Base-by-base conservation (phyloP, 768 basidiomycete genomes). In the Tulasnella sp. region DNA sequence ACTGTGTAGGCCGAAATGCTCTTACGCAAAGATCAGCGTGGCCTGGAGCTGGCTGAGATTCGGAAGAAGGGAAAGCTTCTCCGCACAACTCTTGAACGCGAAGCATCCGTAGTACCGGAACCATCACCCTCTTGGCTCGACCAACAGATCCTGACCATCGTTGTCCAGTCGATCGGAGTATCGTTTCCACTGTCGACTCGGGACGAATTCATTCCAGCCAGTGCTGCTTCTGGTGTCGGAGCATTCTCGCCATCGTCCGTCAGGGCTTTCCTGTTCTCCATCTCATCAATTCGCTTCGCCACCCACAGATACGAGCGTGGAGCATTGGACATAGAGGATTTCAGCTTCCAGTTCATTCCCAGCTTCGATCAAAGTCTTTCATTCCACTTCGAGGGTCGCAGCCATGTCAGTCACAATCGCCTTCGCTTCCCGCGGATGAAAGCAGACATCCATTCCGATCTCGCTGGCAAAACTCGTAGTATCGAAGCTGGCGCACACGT, bases 181-280 rank as follows among this genome's bases (percentile, higher is more conserved):
- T 94, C 91, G 4, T 89, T 98, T 65, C 95, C 95, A 0, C 75
- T 97, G 26, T 79, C 78, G 0, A 76, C 83, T 55, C 78, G 82
- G 56, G 76, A 78, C 62, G 77, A 80, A 26, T 72, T 86, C 7
- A 79, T 78, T 56, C 65, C 23, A 68, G 47, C 72, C 51, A 30
- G 34, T 29, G 24, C 30, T n/a, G 29, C 44, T 24, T 32, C 74
- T 72, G 58, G 70, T 69, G 42, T 76, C 78, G 54, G 71, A 69
- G 17, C 64, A 7, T 61, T 61, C 9, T 29, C 55, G 13, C 69
- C 74, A 1, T 55, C 70, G 8, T 72, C 80, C 30, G 78, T 88
- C 30, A 81, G 83, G 7, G 94, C 94, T 0, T 88, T 98, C 72
- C 71, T 98, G 23, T 85, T 93, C 67, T 86, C 91, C 1, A 81